These are phyloP conservation scores for Alternaria gaisen DNA, from an alignment of 2,329 filamentous ascomycete species.

Conservation along the genomic window DNA sequence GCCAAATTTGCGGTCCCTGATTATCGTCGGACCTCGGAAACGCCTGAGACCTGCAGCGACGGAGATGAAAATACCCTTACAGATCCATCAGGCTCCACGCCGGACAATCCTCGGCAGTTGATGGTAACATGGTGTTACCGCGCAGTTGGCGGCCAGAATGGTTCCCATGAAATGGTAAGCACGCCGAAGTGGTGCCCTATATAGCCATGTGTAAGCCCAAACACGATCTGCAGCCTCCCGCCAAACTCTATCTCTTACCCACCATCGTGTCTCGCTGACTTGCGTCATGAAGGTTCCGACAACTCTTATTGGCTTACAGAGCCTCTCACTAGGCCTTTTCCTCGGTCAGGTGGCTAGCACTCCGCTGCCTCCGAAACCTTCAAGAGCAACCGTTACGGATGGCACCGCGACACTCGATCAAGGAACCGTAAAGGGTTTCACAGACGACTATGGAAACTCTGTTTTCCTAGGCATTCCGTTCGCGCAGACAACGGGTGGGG, in stretches of 20 bases:
- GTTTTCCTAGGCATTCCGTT: constrained; percentile 38
- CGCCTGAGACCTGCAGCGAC: constrained; percentile 11
- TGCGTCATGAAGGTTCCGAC: constrained; percentile 20
- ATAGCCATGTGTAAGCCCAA: constrained; percentile 15
- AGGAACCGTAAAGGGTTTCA: constrained; percentile 29
- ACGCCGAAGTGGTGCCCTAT: constrained; percentile 13
- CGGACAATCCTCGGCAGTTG: constrained; percentile 17
- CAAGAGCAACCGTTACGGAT: constrained; percentile 7
- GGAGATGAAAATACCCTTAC: constrained; percentile 19
- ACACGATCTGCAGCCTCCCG: constrained; percentile 14
- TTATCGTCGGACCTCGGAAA: constrained; percentile 4
- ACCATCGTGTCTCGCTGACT: constrained; percentile 6
- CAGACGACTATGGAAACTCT: constrained; percentile 29
- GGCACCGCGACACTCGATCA: constrained; percentile 24
- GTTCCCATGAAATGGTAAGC: background rate
- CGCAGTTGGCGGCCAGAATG: constrained; percentile 18
- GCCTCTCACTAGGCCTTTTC: constrained; percentile 16
- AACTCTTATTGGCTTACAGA: constrained; percentile 10
- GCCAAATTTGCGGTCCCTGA: constrained; percentile 4
- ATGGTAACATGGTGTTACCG: background rate
- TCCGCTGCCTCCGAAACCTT: constrained; percentile 17
- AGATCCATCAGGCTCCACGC: constrained; percentile 11
- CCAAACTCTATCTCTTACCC: constrained; percentile 14
- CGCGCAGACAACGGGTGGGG: constrained; percentile 33
- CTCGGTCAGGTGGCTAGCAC: constrained; percentile 14